phyloP scores from a whole-genome alignment of 768 basidiomycete genomes.

The Hygrocybe punicea region DNA sequence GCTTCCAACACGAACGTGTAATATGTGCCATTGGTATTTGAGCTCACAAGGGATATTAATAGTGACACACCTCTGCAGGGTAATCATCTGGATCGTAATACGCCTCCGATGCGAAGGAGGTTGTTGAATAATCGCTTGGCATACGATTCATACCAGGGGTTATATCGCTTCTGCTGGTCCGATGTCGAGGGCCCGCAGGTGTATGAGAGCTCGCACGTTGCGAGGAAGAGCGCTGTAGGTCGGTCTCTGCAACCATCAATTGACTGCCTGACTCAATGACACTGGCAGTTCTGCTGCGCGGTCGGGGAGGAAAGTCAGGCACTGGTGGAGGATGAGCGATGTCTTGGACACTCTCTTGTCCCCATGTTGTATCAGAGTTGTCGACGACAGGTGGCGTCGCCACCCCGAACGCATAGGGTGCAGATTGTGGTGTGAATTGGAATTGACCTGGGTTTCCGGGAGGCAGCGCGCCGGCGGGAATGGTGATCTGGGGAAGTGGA shows the following conservation, averaged over 20 bases:
- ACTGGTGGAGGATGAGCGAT: slow-evolving; percentile 35
- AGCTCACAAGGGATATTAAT: neutral
- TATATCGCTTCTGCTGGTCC: slow-evolving; percentile 41
- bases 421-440: slow-evolving; percentile 22
- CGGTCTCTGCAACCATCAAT: slow-evolving; percentile 42
- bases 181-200: slow-evolving; percentile 28
- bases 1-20: slow-evolving; percentile 12
- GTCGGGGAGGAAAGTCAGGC: slow-evolving; percentile 23
- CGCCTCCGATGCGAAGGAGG: slow-evolving; percentile 29
- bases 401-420: slow-evolving; percentile 2
- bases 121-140: slow-evolving; percentile 35
- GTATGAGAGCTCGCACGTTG: slow-evolving; percentile 24
- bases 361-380: slow-evolving; percentile 36
- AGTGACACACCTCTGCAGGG: slow-evolving; percentile 34
- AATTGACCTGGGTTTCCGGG: slow-evolving; percentile 31
- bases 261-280: slow-evolving; percentile 23
- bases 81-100: slow-evolving; percentile 41
- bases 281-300: slow-evolving; percentile 40
- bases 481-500: slow-evolving; percentile 6
- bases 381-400: slow-evolving; percentile 18
- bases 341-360: slow-evolving; percentile 14
- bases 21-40: neutral
- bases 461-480: slow-evolving; percentile 30
- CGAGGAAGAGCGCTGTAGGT: slow-evolving; percentile 47
- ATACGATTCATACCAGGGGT: slow-evolving; percentile 16